Percentiles rank a stretch among this genome's conserved stretches.
These are phyloP conservation scores for Ophiosphaerella korrae DNA, from an alignment of 2,329 filamentous ascomycete species.

Conservation along the genomic window DNA sequence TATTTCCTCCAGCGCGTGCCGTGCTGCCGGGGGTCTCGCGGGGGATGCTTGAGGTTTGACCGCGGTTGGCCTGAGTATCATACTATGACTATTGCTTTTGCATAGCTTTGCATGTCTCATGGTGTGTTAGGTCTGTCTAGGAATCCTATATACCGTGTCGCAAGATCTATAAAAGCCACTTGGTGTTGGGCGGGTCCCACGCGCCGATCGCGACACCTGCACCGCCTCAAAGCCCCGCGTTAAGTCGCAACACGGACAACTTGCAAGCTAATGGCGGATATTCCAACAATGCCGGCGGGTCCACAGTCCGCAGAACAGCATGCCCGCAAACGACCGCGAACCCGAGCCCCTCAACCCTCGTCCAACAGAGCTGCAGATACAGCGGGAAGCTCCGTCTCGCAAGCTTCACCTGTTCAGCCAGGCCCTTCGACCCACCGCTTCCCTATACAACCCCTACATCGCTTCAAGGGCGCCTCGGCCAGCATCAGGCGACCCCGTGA, in stretches of 20 bases:
- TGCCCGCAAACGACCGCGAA: constrained; percentile 38
- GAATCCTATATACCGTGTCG: too few species aligned
- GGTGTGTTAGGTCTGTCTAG: too few species aligned
- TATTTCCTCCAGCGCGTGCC: too few species aligned
- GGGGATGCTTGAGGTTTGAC: too few species aligned
- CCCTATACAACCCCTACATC: constrained; percentile 38
- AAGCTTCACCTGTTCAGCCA: not conserved
- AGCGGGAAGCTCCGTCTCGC: not conserved
- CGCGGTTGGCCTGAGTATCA: too few species aligned
- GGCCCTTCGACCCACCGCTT: constrained; percentile 22
- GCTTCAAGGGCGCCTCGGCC: constrained; percentile 41
- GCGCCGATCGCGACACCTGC: not conserved
- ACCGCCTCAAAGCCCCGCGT: not conserved
- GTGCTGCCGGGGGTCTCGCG: too few species aligned
- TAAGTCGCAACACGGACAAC: not conserved
- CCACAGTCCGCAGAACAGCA: constrained; percentile 19
- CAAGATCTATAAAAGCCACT: too few species aligned
- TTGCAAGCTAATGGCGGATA: not conserved
- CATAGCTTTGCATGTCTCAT: too few species aligned
- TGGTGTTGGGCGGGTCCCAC: not conserved
- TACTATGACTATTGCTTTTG: too few species aligned
- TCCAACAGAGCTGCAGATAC: constrained; percentile 1
- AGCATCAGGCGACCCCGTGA: constrained; percentile 63
- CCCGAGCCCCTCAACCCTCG: constrained; percentile 39
- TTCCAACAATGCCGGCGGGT: constrained; percentile 10